Conservation (phyloP, 176 grass and related monocot genomes). For the Oryza glumipatula region DNA sequence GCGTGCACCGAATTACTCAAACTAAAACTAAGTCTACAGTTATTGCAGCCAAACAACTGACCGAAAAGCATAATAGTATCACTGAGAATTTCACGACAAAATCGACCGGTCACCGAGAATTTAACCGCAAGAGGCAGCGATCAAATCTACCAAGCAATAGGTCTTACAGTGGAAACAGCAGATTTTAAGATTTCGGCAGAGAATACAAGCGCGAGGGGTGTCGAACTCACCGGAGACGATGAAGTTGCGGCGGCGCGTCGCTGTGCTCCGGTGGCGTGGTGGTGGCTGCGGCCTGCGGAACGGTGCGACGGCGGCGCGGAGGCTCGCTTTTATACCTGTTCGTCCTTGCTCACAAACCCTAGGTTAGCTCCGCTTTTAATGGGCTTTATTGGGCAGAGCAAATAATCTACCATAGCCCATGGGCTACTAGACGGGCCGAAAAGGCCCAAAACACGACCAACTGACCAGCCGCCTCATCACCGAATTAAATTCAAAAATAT, state of each 20-base stretch:
- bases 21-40: neutral
- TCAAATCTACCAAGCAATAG: neutral
- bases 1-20: neutral
- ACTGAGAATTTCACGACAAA: too few relatives aligned
- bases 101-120: neutral
- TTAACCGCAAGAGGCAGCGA: neutral
- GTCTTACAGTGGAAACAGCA: neutral
- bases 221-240: neutral
- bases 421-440: neutral
- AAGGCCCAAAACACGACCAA: too few relatives aligned
- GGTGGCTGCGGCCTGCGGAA: neutral
- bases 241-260: neutral
- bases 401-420: neutral
- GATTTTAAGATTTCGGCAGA: neutral
- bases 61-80: neutral
- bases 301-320: neutral
- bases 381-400: neutral
- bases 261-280: neutral
- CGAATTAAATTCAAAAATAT: too few relatives aligned
- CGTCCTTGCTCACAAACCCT: neutral
- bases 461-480: neutral
- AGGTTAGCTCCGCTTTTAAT: neutral
- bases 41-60: too few relatives aligned
- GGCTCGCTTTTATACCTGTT: neutral
- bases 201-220: neutral